These are phyloP conservation scores for Biancaea sappan DNA, from an alignment of 306 rosid genomes.

Conservation along the genomic window DNA sequence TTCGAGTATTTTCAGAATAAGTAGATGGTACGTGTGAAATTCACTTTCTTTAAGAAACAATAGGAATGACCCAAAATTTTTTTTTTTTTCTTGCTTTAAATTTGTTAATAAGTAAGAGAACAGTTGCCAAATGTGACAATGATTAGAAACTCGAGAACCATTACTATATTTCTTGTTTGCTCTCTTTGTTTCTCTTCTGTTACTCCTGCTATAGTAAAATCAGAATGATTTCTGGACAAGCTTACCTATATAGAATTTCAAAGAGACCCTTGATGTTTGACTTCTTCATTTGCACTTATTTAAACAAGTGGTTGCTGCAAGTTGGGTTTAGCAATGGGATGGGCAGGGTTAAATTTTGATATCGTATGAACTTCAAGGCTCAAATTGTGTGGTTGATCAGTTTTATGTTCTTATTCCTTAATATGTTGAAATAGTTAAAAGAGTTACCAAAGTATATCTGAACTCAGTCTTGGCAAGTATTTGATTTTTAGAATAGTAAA, in stretches of 20 bases:
- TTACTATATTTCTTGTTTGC: no score
- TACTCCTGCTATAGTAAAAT: background rate
- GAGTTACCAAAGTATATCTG: background rate
- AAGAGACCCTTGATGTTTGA: background rate
- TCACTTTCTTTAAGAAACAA: background rate
- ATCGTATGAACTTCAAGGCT: background rate
- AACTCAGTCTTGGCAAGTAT: background rate
- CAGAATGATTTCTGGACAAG: background rate
- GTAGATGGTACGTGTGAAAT: constrained; percentile 20
- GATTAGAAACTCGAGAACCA: background rate
- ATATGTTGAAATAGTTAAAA: background rate
- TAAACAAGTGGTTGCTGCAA: background rate
- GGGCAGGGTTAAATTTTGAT: background rate
- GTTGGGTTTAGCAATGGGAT: background rate
- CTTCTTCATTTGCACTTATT: background rate
- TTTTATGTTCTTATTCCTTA: background rate
- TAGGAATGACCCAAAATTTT: background rate
- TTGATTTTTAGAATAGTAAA: background rate
- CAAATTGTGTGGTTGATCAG: background rate
- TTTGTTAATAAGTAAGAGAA: background rate
- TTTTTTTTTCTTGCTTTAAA: no score
- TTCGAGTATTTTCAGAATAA: constrained; percentile 8
- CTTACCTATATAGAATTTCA: background rate
- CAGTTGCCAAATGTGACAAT: background rate
- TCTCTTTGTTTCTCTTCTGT: background rate